Percentiles rank a stretch among this genome's conserved stretches.
Evolutionary conservation across 163 green algal genomes (phyloP).

Genomic region (Volvox carteri): DNA sequence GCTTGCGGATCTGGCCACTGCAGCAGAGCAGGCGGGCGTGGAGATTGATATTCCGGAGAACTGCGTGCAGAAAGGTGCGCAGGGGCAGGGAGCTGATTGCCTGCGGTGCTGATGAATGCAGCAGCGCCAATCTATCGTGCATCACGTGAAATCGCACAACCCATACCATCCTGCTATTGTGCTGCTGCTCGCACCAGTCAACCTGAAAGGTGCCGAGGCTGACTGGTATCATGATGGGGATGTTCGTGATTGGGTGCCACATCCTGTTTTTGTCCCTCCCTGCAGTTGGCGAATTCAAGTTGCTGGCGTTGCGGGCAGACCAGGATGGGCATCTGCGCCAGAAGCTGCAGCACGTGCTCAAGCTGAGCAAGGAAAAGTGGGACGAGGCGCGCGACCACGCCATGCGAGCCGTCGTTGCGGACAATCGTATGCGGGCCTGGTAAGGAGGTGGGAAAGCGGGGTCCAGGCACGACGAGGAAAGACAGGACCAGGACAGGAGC

Average conservation of each 20-base stretch:
- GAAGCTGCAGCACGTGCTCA: slow-evolving; percentile 88
- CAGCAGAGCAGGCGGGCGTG: slow-evolving; percentile 69
- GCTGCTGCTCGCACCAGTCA: too few species aligned
- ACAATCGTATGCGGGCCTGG: slow-evolving; percentile 92
- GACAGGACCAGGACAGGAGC: too few species aligned
- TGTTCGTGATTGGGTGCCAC: too few species aligned
- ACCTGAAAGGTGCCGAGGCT: too few species aligned
- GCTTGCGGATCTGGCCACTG: slow-evolving; percentile 84
- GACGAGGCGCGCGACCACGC: slow-evolving; percentile 92
- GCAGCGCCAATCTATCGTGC: too few species aligned
- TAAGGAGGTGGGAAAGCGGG: neutral
- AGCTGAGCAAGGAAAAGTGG: slow-evolving; percentile 95
- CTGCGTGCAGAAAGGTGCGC: slow-evolving; percentile 77
- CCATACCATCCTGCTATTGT: too few species aligned
- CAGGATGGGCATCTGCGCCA: slow-evolving; percentile 85
- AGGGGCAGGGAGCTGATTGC: too few species aligned
- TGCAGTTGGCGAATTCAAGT: slow-evolving; percentile 88
- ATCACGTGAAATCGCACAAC: too few species aligned
- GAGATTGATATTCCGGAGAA: slow-evolving; percentile 73
- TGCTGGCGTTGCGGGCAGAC: slow-evolving; percentile 86
- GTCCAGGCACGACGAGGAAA: too few species aligned
- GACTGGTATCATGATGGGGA: too few species aligned
- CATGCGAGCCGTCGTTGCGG: slow-evolving; percentile 85
- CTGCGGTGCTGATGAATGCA: too few species aligned
- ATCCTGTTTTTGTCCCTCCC: too few species aligned